Evolutionary conservation across 495 filamentous ascomycete species (phyloP).

Genomic region (Lophium mytilinum): DNA sequence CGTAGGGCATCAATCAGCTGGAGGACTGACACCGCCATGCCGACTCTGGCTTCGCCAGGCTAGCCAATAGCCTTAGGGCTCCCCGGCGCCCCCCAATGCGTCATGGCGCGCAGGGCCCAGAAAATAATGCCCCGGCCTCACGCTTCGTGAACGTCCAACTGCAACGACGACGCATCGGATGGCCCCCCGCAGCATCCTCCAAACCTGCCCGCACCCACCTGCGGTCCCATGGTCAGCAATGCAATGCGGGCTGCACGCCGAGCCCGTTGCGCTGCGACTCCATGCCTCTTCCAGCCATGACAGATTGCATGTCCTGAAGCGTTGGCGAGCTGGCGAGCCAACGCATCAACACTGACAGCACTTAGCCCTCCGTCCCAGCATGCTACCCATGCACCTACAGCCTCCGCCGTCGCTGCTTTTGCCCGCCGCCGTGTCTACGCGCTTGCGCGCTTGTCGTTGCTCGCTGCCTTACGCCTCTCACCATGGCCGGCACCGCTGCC

Average conservation of each 20-base stretch:
- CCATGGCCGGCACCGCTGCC: constrained; percentile 2
- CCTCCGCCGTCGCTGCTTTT: constrained; percentile 26
- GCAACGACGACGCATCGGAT: background rate
- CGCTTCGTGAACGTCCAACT: background rate
- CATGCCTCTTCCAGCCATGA: constrained; percentile 20
- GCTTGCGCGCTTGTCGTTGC: constrained; percentile 23
- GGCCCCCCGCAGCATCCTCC: background rate
- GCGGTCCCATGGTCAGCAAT: background rate
- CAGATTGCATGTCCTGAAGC: constrained; percentile 25
- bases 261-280: constrained; percentile 11
- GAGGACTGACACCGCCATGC: background rate
- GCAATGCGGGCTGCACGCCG: constrained; percentile 11
- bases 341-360: constrained; percentile 29
- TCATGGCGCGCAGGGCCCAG: background rate
- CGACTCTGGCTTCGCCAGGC: constrained; percentile 7
- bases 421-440: constrained; percentile 10
- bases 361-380: constrained; percentile 26
- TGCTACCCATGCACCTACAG: constrained; percentile 28
- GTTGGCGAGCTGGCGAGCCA: constrained; percentile 28
- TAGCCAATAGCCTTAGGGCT: constrained; percentile 10
- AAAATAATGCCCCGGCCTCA: background rate
- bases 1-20: constrained; percentile 14
- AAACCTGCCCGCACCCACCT: background rate
- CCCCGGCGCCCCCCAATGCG: background rate
- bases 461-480: constrained; percentile 22